Evolutionary conservation across 2,329 filamentous ascomycete genomes (phyloP).

Genomic region (Nemania bipapillata): DNA sequence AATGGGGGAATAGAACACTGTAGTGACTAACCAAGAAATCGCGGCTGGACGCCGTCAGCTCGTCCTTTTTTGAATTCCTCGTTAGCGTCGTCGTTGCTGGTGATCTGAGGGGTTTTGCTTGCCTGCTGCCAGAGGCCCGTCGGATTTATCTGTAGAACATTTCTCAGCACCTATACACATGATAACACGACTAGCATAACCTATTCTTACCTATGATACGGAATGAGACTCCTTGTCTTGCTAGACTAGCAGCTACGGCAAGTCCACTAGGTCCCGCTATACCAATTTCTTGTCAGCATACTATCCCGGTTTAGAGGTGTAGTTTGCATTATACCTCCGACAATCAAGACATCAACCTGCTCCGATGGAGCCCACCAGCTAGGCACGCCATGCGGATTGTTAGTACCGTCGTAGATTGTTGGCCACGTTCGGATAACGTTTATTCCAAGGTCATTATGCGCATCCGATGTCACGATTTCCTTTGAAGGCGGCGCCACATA

Average conservation of each 20-base stretch:
- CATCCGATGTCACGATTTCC: conserved; percentile 44
- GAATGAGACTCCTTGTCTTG: conserved; percentile 51
- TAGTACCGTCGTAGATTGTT: conserved; percentile 47
- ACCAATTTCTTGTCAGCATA: not conserved
- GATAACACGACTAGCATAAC: too few relatives aligned
- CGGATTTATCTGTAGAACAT: conserved; percentile 46
- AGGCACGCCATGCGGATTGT: conserved; percentile 46
- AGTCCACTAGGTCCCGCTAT: conserved; percentile 51
- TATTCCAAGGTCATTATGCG: conserved; percentile 46
- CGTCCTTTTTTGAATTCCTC: conserved; percentile 10
- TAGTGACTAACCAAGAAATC: conserved; percentile 23
- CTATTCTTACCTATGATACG: conserved; percentile 52
- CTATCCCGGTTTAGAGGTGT: not conserved
- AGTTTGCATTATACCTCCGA: conserved; percentile 46
- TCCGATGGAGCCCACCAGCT: conserved; percentile 46
- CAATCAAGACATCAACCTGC: conserved; percentile 52
- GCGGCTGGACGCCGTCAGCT: conserved; percentile 39
- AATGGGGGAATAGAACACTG: not conserved
- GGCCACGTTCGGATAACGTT: conserved; percentile 50
- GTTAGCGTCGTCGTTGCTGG: not conserved
- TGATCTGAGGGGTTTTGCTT: not conserved
- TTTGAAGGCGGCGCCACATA: conserved; percentile 44
- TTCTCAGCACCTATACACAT: too few relatives aligned
- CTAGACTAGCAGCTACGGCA: conserved; percentile 48
- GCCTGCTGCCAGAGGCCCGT: conserved; percentile 43